Base-by-base conservation (phyloP, 2,329 filamentous ascomycete species). In the Fusarium piperis region DNA sequence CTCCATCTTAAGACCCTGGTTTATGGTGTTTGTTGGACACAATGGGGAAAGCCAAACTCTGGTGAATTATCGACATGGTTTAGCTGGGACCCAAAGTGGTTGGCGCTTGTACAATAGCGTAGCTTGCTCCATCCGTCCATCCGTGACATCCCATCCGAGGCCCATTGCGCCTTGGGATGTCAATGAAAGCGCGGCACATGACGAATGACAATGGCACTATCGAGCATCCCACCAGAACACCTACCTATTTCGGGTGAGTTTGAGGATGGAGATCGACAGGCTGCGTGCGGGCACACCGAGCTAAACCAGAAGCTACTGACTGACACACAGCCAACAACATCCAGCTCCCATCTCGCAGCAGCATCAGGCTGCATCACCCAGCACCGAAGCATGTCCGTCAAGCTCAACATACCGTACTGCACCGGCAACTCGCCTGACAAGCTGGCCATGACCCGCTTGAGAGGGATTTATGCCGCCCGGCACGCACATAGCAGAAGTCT, bases 21-120 rank as follows among this genome's bases (percentile, higher is more conserved):
- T 62, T 32, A 38, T 57, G 32, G 53, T 60, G 33, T 57, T 65
- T 65, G 33, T 57, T 65, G 64, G 41, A 41, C 62, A 58, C 59
- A 64, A 72, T 67, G 59, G 67, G 73, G 61, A 68, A 72, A 67
- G 58, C 35, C 36, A 39, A 48, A 38, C 41, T 48, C 41, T 57
- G 51, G 51, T 35, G 52, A 48, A 35, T 61, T 71, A 65, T 64
- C 48, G 53, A 48, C 60, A 39, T 55, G 71, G 71, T 59, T 62
- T 73, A 65, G 63, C 51, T 60, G 55, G 30, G 55, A 62, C 73
- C 73, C 56, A 70, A 72, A 67, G 38, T 62, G 64, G 73, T 32
- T 38, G 60, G 20, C 60, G 35, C 46, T 58, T 64, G 60, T 38
- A 72, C 39, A 56, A 55, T 58, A 58, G 48, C 65, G 61, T 55